Base-by-base conservation (phyloP, 192 early-diverging fungal species). In the Backusella tarrabulga region DNA sequence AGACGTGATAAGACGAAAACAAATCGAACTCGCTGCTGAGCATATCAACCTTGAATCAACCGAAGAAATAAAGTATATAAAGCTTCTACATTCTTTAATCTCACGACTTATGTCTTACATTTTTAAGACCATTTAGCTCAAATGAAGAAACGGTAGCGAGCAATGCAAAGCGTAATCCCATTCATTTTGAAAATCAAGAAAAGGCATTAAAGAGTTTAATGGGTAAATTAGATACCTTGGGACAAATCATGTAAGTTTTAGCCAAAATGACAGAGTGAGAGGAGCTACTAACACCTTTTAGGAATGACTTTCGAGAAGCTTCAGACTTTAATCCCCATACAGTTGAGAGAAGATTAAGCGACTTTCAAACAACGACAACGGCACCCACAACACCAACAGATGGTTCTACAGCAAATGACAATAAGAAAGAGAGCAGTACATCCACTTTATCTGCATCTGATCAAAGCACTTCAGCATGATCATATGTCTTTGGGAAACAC, bases 21-120 rank as follows among this genome's bases (percentile, higher is more conserved):
- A 80, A 71, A 76, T 76, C 21, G 74, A 75, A 14, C n/a, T 80
- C 6, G 74, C 79, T 52, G 46, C 68, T 21, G 79, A 80, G 35
- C 79, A 80, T 29, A 80, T 80, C 44, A 52, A 54, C 6, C 21
- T 80, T 15, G 79, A 80, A 44, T 38, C 50, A 36, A 68, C 67
- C 12, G 38, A 63, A 23, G 72, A 79, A 34, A 68, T 46, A 68
- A 19, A 66, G 66, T 68, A n/a, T 34, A 34, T 34, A 11, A 67
- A 29, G 5, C 0, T 35, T 6, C 35, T 35, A 3, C 32, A 32
- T 12, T 63, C 8, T 21, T 26, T 6, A 5, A 19, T 14, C 23
- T 63, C 19, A 29, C 21, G 14, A 29, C 9, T 63, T 35, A 21
- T 32, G 11, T 0, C 11, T 29, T 14, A 5, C 36, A 19, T 29